Evolutionary conservation across 257 asterid genomes (phyloP).

Genomic region (Ilex asprella): DNA sequence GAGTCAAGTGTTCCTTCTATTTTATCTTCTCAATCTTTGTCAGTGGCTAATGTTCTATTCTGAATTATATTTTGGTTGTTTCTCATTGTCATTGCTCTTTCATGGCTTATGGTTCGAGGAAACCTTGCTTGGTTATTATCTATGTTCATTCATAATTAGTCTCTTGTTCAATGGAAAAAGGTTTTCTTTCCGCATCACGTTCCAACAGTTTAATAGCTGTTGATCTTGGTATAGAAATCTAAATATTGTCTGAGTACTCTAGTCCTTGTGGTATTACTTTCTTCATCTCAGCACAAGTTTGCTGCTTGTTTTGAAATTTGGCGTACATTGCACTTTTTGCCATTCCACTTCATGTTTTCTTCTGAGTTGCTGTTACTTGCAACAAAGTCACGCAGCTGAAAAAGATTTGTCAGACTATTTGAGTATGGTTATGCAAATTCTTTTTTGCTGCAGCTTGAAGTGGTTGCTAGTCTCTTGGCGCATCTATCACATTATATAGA

Average conservation of each 20-base stretch:
- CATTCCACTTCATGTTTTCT: not conserved
- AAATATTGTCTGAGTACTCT: not conserved
- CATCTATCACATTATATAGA: not conserved
- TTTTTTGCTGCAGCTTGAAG: not conserved
- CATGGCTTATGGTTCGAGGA: not conserved
- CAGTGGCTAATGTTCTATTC: not conserved
- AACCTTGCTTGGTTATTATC: not conserved
- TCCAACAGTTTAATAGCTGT: not conserved
- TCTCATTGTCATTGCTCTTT: not conserved
- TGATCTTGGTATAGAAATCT: not conserved
- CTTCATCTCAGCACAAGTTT: not conserved
- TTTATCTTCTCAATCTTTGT: not conserved
- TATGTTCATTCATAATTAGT: not conserved
- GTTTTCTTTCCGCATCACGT: not conserved
- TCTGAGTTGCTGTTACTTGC: not conserved
- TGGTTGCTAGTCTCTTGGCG: not conserved
- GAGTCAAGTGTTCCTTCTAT: not conserved
- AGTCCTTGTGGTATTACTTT: not conserved
- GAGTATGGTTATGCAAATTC: no score
- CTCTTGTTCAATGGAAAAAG: not conserved
- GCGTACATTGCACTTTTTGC: not conserved
- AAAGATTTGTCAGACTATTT: not conserved
- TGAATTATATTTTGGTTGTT: not conserved
- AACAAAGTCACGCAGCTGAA: not conserved
- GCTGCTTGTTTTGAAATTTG: not conserved